These are phyloP conservation scores for Monilinia fructicola DNA, from an alignment of 2,329 filamentous ascomycete genomes.

Conservation along the genomic window DNA sequence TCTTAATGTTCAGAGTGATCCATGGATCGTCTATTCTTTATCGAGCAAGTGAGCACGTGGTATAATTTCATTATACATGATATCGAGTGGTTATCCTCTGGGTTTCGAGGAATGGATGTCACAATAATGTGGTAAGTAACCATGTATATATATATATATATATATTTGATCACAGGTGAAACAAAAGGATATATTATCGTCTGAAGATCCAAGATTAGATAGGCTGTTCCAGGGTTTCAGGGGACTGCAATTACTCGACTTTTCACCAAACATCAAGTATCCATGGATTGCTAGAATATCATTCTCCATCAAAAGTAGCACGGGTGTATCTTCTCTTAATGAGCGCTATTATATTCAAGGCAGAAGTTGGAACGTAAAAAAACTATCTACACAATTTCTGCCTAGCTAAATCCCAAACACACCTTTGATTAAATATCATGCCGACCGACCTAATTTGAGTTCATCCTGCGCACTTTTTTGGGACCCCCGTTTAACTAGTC, in stretches of 20 bases:
- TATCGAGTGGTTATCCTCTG: too few species aligned
- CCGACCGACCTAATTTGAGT: conserved; percentile 1
- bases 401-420: not conserved
- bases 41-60: too few species aligned
- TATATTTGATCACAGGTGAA: too few species aligned
- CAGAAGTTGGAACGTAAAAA: not conserved
- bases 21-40: too few species aligned
- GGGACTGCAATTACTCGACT: not conserved
- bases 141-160: too few species aligned
- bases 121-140: too few species aligned
- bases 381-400: not conserved
- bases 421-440: conserved; percentile 6
- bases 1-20: too few species aligned
- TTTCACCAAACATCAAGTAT: not conserved
- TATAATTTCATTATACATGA: too few species aligned
- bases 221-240: not conserved
- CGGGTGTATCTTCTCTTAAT: not conserved
- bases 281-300: not conserved
- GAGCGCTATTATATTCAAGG: not conserved
- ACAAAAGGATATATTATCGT: too few species aligned
- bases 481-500: not conserved
- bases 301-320: not conserved
- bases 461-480: conserved; percentile 1
- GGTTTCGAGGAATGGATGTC: too few species aligned
- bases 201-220: too few species aligned